Percentiles rank a stretch among this genome's conserved stretches.
phyloP scores from a whole-genome alignment of 176 grass and related monocot genomes.

The Eragrostis curvula region DNA sequence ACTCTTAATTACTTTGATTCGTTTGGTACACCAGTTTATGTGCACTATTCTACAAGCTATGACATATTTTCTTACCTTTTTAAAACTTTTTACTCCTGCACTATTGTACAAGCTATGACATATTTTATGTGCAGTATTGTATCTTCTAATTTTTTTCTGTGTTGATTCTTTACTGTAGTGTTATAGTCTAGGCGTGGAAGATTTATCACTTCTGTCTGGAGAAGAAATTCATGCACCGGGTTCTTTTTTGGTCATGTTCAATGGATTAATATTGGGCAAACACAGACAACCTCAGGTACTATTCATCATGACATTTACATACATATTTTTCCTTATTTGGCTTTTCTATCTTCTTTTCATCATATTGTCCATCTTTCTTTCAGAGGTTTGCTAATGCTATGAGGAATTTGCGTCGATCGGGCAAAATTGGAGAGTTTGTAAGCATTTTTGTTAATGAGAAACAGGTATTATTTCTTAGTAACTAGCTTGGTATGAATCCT shows the following conservation, averaged over 20 bases:
- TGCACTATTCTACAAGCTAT: background rate
- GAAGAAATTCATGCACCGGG: conserved; percentile 86
- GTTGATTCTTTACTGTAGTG: conserved; percentile 58
- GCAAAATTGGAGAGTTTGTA: conserved; percentile 85
- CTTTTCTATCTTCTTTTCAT: conserved; percentile 34
- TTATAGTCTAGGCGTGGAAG: conserved; percentile 83
- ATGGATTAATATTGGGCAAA: conserved; percentile 95
- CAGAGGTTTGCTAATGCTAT: conserved; percentile 87
- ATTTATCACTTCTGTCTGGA: conserved; percentile 69
- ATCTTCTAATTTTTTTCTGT: conserved; percentile 37
- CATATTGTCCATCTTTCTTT: conserved; percentile 28
- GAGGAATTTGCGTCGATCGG: conserved; percentile 77
- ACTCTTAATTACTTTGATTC: background rate
- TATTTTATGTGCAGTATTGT: conserved; percentile 6
- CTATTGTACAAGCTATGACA: background rate
- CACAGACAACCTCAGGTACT: conserved; percentile 80
- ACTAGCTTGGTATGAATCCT: conserved; percentile 23
- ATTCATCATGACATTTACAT: conserved; percentile 18
- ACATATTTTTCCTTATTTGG: conserved; percentile 19
- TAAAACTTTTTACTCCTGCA: background rate
- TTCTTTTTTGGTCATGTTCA: conserved; percentile 98
- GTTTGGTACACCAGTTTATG: background rate
- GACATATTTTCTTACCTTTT: conserved; percentile 19
- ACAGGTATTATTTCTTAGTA: conserved; percentile 61
- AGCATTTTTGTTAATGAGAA: conserved; percentile 98